A percentile compares a stretch with the other conserved stretches of the same genome.
Conservation (phyloP, 2,329 filamentous ascomycete species). For the Penicillium sp. region DNA sequence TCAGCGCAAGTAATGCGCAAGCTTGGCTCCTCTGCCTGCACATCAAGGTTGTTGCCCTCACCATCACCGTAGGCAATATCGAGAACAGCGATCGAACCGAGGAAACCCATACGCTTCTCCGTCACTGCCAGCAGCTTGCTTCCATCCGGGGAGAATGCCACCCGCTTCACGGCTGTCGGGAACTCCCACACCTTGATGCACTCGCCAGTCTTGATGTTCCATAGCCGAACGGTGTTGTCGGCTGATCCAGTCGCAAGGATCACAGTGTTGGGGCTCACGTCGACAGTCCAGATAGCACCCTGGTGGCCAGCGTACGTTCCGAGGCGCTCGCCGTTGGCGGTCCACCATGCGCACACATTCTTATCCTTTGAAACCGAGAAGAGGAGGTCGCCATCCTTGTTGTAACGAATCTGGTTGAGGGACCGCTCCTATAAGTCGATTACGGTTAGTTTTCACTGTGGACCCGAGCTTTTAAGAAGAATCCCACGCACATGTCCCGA, state of each 20-base stretch:
- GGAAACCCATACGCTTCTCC: slow-evolving; percentile 96
- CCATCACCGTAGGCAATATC: slow-evolving; percentile 78
- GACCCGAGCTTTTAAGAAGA: slow-evolving; percentile 16
- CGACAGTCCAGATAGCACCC: slow-evolving; percentile 98
- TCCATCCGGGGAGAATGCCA: slow-evolving; percentile 96
- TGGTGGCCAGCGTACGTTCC: slow-evolving; percentile 96
- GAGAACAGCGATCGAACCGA: slow-evolving; percentile 90
- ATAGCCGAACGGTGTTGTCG: slow-evolving; percentile 96
- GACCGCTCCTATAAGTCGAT: slow-evolving; percentile 68
- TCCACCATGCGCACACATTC: slow-evolving; percentile 94
- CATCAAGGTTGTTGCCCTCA: slow-evolving; percentile 55
- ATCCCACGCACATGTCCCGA: slow-evolving; percentile 73
- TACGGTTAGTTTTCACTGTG: slow-evolving; percentile 25
- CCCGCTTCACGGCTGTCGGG: slow-evolving; percentile 92
- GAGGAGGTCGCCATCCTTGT: slow-evolving; percentile 91
- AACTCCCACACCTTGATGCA: slow-evolving; percentile 98
- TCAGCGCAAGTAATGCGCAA: slow-evolving; percentile 90
- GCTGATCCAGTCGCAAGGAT: slow-evolving; percentile 93
- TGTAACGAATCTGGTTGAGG: slow-evolving; percentile 94
- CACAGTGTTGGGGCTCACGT: slow-evolving; percentile 87
- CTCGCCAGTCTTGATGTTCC: slow-evolving; percentile 91
- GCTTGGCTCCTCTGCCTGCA: slow-evolving; percentile 79
- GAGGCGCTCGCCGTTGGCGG: slow-evolving; percentile 95
- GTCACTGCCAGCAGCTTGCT: slow-evolving; percentile 88
- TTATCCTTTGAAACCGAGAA: slow-evolving; percentile 97